Evolutionary conservation across 148 eudicot genomes (phyloP).

Genomic region (Rhododendron williamsianum): DNA sequence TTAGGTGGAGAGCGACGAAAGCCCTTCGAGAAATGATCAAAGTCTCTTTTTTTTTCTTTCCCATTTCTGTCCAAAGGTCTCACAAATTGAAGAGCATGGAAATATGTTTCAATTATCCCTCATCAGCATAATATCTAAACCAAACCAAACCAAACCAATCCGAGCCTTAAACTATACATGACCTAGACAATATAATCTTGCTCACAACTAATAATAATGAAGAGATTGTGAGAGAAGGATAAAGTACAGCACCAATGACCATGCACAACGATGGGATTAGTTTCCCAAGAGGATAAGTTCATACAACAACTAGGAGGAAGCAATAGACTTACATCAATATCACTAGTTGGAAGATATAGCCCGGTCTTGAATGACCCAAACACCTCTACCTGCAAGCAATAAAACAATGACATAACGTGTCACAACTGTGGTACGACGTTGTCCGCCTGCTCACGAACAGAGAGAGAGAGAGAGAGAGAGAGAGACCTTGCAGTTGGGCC

Average conservation of each 20-base stretch:
- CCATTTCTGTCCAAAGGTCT: neutral
- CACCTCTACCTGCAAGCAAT: conserved; percentile 72
- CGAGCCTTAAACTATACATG: too few relatives aligned
- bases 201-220: neutral
- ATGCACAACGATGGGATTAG: neutral
- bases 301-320: conserved; percentile 4
- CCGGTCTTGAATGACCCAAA: conserved; percentile 98
- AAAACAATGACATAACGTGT: neutral
- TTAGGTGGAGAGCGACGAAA: neutral
- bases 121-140: neutral
- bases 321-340: conserved; percentile 72
- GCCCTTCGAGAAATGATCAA: neutral
- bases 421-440: neutral
- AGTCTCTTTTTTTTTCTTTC: neutral
- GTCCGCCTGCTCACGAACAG: neutral
- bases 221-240: neutral
- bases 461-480: neutral
- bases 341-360: conserved; percentile 91
- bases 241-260: neutral
- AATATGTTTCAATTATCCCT: conserved; percentile 7
- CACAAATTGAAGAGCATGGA: neutral
- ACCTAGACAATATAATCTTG: neutral
- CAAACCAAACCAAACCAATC: too few relatives aligned
- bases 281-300: neutral
- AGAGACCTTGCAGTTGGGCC: conserved; percentile 82